Base-by-base conservation (phyloP, 2,329 filamentous ascomycete species). In the Leptographium radiaticola region DNA sequence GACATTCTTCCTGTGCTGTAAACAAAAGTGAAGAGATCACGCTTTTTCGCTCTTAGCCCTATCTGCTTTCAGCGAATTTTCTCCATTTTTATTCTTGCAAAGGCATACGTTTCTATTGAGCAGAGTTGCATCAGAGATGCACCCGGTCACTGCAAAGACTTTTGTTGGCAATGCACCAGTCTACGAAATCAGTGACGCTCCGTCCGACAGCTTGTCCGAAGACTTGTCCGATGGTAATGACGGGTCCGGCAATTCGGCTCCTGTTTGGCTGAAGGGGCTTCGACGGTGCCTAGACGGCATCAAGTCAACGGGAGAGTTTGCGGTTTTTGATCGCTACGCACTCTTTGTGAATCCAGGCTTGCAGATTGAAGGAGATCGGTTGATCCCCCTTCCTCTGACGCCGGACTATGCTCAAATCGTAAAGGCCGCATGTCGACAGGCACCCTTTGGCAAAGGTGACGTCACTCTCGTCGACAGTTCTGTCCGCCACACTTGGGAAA, bases 401-500 rank as follows among this genome's bases (percentile, higher is more conserved):
- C 9, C 20, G 20, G 20, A 8, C 20, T 38, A 51, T 51, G 49
- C 49, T 7, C 6, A 51, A 31, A 33, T 31, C 8, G 10, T 51
- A 11, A 40, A 34, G 25, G 20, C 18, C 16, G 20, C 38, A 9
- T 42, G 49, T 20, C 52, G 45, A 30, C 58, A 65, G 49, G 65
- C 65, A 5, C 66, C 69, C 0, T 71, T 68, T 56, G 66, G 68
- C 9, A 68, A 65, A 53, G 68, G 67, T 0, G 62, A 63, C 1
- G 53, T 67, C 45, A 70, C 68, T 0, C 47, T 70, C 1, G 65
- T 71, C 9, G 70, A 71, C 56, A 61, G 60, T 1, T 59, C 61
- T 3, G 66, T 71, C 15, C 63, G 68, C 7, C 68, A 68, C 42
- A 70, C 66, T 0, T 71, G 66, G 66, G 67, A 74, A 53, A 57